Conservation (phyloP, 2,329 filamentous ascomycete species). For the Fusarium sp. region DNA sequence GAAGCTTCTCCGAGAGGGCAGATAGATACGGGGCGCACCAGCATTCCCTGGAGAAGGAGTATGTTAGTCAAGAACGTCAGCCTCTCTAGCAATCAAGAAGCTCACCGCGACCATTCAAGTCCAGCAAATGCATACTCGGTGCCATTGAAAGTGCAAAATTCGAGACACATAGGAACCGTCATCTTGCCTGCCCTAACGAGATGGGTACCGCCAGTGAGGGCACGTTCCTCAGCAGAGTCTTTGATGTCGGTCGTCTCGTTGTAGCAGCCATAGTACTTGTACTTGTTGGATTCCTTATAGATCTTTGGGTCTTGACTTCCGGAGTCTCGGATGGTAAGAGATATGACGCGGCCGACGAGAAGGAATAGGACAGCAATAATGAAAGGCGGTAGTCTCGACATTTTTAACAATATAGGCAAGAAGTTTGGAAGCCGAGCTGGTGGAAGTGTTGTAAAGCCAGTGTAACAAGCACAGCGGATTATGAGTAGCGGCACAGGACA, state of each 20-base stretch:
- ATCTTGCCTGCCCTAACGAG: slow-evolving; percentile 58
- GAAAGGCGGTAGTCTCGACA: background rate
- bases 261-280: slow-evolving; percentile 68
- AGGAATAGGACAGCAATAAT: slow-evolving; percentile 17
- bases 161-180: slow-evolving; percentile 64
- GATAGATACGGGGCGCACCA: slow-evolving; percentile 68
- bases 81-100: background rate
- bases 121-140: slow-evolving; percentile 63
- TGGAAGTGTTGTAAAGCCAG: background rate
- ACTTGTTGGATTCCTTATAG: slow-evolving; percentile 53
- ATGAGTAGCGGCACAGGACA: background rate
- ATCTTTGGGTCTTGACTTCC: slow-evolving; percentile 38
- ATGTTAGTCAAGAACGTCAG: background rate
- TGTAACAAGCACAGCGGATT: background rate
- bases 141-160: slow-evolving; percentile 59
- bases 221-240: slow-evolving; percentile 57
- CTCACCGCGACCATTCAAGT: slow-evolving; percentile 64
- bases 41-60: slow-evolving; percentile 62
- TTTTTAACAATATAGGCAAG: background rate
- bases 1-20: slow-evolving; percentile 57
- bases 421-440: background rate
- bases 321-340: slow-evolving; percentile 31
- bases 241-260: slow-evolving; percentile 65
- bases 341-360: slow-evolving; percentile 13
- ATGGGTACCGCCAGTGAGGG: slow-evolving; percentile 58